Base-by-base conservation (phyloP, 2,329 filamentous ascomycete genomes). In the Chaetomiaceae sp. region DNA sequence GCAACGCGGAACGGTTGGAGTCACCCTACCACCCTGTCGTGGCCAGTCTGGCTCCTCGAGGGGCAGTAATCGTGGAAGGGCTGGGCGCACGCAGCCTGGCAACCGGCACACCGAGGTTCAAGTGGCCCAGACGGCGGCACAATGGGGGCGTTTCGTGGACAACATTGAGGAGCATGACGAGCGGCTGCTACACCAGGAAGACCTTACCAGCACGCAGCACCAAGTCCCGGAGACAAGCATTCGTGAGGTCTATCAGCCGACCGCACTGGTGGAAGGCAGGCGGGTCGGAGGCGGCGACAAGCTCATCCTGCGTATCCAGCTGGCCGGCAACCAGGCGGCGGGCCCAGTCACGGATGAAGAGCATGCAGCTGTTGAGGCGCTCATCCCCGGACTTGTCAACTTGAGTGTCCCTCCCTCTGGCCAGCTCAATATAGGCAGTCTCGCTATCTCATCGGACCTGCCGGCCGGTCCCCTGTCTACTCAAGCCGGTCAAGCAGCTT, bases 181-280 rank as follows among this genome's bases (percentile, higher is more conserved):
- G 29, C n/a, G 35, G 11, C 12, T 51, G 12, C 11, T 49, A 3
- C 14, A 20, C 2, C 40, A 32, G 9, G 34, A 48, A 15, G 29
- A 20, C 5, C 18, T 27, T 6, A n/a, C 38, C 33, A 18, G 19
- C 2, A 6, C 32, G 11, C 11, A 6, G 3, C 11, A 38, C 37
- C 33, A 32, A 8, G 29, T 12, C 11, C 20, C 27, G 3, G 32
- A 15, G 20, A 19, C 19, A 1, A 18, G 33, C 2, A 44, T 54
- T 18, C 34, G 12, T 2, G 55, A 56, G 1, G 45, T 48, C 0
- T 55, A 55, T 15, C 51, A 43, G 20, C 49, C 45, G 8, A 54
- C 49, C 1, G 33, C 38, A 1, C 15, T 54, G 6, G 39, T 48
- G 4, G 32, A 51, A 4, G 52, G 50, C 2, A 36, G 20, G 12